These are phyloP conservation scores for Arabidopsis lyrata DNA, from an alignment of 441 rosid species.

Conservation along the genomic window DNA sequence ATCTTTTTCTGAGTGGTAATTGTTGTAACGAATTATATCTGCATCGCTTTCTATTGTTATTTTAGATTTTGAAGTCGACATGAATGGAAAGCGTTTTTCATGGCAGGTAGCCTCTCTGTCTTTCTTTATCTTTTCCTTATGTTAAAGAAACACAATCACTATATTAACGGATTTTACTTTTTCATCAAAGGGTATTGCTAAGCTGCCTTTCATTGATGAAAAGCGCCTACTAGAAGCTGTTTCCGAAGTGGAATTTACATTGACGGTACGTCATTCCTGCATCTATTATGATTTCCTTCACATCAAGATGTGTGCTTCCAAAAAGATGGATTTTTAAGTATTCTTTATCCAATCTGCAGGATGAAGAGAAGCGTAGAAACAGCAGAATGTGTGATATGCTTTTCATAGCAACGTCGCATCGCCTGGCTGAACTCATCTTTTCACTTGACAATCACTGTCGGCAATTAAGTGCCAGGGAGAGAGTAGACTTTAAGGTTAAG, in stretches of 20 bases:
- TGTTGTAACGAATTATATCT: conserved; percentile 6
- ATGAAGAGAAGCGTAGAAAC: conserved; percentile 89
- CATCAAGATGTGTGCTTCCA: conserved; percentile 17
- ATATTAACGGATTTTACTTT: conserved; percentile 23
- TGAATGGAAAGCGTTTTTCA: conserved; percentile 91
- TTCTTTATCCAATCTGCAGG: conserved; percentile 50
- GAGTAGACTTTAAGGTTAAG: conserved; percentile 62
- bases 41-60: conserved; percentile 8
- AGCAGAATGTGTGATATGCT: conserved; percentile 88
- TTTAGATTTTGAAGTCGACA: conserved; percentile 94
- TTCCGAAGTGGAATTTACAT: conserved; percentile 70
- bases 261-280: conserved; percentile 58
- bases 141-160: conserved; percentile 19
- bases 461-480: conserved; percentile 62
- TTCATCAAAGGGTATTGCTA: conserved; percentile 83
- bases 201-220: conserved; percentile 96
- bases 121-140: conserved; percentile 23
- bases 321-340: conserved; percentile 3
- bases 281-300: conserved; percentile 20
- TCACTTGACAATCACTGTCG: conserved; percentile 80
- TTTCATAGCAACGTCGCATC: conserved; percentile 80
- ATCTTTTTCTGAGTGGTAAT: conserved; percentile 7
- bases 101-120: conserved; percentile 79
- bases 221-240: conserved; percentile 88
- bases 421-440: conserved; percentile 82